Evolutionary conservation across 495 filamentous ascomycete species (phyloP), one percentile per base, ranked within the genome.

Genomic region (Ramalina peruviana): DNA sequence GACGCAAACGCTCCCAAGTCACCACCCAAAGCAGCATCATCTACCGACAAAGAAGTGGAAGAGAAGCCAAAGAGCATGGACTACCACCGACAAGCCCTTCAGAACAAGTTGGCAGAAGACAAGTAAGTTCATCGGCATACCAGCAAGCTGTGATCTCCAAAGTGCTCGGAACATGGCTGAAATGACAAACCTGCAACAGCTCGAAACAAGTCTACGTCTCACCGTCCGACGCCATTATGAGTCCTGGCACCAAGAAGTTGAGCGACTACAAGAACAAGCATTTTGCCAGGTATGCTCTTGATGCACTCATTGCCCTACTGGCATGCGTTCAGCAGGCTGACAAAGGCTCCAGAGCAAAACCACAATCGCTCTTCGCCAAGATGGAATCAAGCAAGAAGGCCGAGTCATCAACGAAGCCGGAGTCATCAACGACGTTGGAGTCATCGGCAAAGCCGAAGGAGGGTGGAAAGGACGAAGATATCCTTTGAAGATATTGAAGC

Each of bases 161-260:
- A 25, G 23, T 25, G 23, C 23, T 25, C 6, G 23, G 23, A 25
- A 25, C 17, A 21, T 45, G 21, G 15, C 16, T 48, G 26, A 27
- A 17, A 48, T 48, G 40, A 9, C 40, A 19, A 41, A 17, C 16
- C 21, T 23, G 21, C 16, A 13, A 41, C 40, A 72, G 70, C 20
- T 57, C 65, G 43, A 70, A 79, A 48, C 75, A 79, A 58, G 67
- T 75, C 51, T 96, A 93, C 67, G 70, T 94, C 61, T 92, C 85
- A n/a, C 89, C 89, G 0, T 92, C 86, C 11, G 89, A 96, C 60
- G 83, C 79, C 62, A 86, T 96, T 67, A 83, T 93, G 83, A 88
- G 83, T 53, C 89, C 89, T 15, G 89, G 86, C 65, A 88, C 86
- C n/a, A 82, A 85, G 67, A 96, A 96, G 67, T 67, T 96, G 58